These are phyloP conservation scores for Lentinula boryana DNA, from an alignment of 768 basidiomycete species.

Conservation along the genomic window DNA sequence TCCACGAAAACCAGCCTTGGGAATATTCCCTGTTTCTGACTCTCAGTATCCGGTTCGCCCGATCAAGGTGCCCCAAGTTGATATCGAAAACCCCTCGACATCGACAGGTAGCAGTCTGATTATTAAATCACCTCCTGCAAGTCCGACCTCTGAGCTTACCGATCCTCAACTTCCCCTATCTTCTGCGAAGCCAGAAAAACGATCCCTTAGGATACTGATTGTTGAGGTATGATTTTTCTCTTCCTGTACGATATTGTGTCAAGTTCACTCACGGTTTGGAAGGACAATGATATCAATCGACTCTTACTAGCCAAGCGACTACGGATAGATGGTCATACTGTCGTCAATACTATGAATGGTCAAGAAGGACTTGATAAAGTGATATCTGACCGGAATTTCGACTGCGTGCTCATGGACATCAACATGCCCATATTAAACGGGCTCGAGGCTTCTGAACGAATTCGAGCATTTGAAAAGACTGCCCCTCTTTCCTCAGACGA, in stretches of 20 bases:
- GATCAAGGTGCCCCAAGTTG: slow-evolving; percentile 26
- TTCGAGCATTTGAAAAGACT: slow-evolving; percentile 52
- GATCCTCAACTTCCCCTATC: neutral
- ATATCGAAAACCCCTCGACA: slow-evolving; percentile 10
- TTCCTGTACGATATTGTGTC: neutral
- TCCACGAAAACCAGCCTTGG: slow-evolving; percentile 3
- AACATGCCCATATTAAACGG: slow-evolving; percentile 83
- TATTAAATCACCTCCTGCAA: neutral
- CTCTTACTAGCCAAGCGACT: slow-evolving; percentile 66
- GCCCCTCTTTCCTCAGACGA: neutral
- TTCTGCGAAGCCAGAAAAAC: slow-evolving; percentile 5
- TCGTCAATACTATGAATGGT: slow-evolving; percentile 65
- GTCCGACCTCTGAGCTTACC: neutral
- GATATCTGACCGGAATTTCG: slow-evolving; percentile 52
- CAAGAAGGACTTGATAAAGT: slow-evolving; percentile 67
- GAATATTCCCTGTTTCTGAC: slow-evolving; percentile 19
- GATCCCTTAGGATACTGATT: slow-evolving; percentile 45
- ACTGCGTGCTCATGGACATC: slow-evolving; percentile 79
- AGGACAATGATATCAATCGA: slow-evolving; percentile 75
- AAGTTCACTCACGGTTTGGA: neutral
- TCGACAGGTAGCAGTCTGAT: neutral
- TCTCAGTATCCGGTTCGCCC: slow-evolving; percentile 26
- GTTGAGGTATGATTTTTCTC: slow-evolving; percentile 48
- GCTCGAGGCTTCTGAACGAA: slow-evolving; percentile 59
- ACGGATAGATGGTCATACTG: slow-evolving; percentile 56